Conservation (phyloP, 2,329 filamentous ascomycete species). For the Xylaria hypoxylon region DNA sequence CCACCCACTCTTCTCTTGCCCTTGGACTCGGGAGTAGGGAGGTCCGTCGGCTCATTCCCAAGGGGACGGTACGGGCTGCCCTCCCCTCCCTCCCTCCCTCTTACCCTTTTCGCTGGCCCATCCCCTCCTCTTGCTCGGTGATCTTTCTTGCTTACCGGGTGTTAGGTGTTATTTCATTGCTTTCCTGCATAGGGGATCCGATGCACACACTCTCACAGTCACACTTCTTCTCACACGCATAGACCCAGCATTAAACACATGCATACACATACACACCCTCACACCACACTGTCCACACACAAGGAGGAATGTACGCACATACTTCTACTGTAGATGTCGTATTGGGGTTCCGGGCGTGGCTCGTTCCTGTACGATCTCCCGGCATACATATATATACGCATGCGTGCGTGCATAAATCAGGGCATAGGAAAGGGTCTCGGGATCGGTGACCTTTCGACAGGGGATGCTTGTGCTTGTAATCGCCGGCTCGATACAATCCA, state of each 20-base stretch:
- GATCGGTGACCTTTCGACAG: slow-evolving; percentile 8
- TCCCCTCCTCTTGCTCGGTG: not conserved
- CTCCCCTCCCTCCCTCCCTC: slow-evolving; percentile 10
- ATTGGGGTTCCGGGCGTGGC: not conserved
- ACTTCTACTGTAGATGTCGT: not conserved
- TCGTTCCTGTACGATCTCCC: slow-evolving; percentile 13
- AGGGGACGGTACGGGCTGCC: slow-evolving; percentile 13
- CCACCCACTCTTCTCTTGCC: not conserved
- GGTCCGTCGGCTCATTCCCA: slow-evolving; percentile 11
- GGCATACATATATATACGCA: not conserved
- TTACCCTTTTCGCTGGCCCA: not conserved
- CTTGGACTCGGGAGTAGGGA: slow-evolving; percentile 10
- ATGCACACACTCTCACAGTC: not conserved
- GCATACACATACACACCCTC: not conserved
- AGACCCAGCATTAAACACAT: slow-evolving; percentile 14
- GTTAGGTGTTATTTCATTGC: not conserved
- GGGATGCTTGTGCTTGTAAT: not conserved
- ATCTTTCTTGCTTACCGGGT: not conserved
- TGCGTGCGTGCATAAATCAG: not conserved
- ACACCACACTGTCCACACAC: not conserved
- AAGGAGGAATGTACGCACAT: not conserved
- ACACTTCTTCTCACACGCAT: not conserved
- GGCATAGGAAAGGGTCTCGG: not conserved
- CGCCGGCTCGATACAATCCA: no score
- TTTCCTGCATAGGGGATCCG: not conserved